These are phyloP conservation scores for Flaveria trinervia DNA, from an alignment of 129 eudicot genomes.

Conservation along the genomic window DNA sequence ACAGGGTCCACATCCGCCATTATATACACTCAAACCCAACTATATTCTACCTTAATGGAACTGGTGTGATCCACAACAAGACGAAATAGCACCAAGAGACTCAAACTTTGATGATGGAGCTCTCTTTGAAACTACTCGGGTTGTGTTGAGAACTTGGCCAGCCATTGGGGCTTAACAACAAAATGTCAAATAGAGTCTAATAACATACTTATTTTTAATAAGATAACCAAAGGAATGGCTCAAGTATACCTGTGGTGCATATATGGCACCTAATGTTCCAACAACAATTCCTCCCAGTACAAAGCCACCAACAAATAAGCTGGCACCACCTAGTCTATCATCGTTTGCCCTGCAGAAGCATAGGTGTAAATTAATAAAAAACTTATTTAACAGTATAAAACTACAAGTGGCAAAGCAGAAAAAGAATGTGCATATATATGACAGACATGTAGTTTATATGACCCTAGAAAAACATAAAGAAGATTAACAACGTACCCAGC, in stretches of 20 bases:
- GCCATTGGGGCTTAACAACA: neutral
- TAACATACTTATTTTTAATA: neutral
- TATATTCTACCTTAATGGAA: neutral
- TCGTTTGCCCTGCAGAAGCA: constrained; percentile 53
- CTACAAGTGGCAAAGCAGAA: constrained; percentile 9
- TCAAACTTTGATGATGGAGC: neutral
- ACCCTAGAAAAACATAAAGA: neutral
- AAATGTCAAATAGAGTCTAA: neutral
- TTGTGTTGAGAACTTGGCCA: neutral
- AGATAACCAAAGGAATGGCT: neutral
- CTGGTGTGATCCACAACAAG: neutral
- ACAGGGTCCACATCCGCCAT: neutral
- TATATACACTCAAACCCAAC: neutral
- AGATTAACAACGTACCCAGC: constrained; percentile 38
- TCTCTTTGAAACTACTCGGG: neutral
- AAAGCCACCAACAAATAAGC: constrained; percentile 77
- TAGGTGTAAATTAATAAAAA: constrained; percentile 15
- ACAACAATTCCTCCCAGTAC: constrained; percentile 81
- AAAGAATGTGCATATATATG: neutral
- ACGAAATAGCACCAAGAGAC: neutral
- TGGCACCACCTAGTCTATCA: constrained; percentile 57
- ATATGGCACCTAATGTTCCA: constrained; percentile 76
- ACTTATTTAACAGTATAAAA: neutral
- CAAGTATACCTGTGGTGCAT: constrained; percentile 77
- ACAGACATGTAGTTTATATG: neutral